Conservation (phyloP, 2,329 filamentous ascomycete species). For the Aureobasidium sp. region DNA sequence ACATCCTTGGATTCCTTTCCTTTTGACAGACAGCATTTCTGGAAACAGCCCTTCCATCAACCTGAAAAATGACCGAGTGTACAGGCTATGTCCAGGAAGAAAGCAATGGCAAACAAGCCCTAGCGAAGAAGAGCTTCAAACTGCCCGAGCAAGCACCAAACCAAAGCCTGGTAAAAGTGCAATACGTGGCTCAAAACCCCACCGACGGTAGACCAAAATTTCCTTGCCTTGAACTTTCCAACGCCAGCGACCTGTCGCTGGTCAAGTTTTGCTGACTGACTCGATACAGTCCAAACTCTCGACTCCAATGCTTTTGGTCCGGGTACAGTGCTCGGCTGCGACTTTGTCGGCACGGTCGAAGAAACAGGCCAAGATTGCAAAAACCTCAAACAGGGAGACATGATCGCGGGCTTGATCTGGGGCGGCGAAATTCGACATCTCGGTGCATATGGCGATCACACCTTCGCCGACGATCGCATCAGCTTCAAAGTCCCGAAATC, state of each 20-base stretch:
- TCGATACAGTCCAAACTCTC: background rate
- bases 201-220: conserved; percentile 42
- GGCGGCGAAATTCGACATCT: conserved; percentile 12
- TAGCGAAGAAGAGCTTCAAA: background rate
- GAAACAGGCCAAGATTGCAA: conserved; percentile 46
- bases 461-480: background rate
- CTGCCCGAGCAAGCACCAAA: background rate
- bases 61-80: background rate
- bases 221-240: background rate
- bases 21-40: no score
- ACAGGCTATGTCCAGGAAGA: background rate
- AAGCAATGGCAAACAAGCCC: background rate
- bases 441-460: background rate
- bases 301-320: conserved; percentile 8
- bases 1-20: no score
- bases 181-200: conserved; percentile 49
- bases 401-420: conserved; percentile 41
- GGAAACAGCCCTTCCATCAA: background rate
- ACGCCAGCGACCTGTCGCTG: no score
- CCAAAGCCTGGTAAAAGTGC: conserved; percentile 41
- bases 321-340: conserved; percentile 36
- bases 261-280: no score
- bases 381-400: conserved; percentile 44
- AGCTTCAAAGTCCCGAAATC: conserved; percentile 1
- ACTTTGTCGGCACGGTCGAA: conserved; percentile 48